Evolutionary conservation across 192 early-diverging fungal species (phyloP), one percentile per base, ranked within the genome.

Genomic region (Coemansia sp.): DNA sequence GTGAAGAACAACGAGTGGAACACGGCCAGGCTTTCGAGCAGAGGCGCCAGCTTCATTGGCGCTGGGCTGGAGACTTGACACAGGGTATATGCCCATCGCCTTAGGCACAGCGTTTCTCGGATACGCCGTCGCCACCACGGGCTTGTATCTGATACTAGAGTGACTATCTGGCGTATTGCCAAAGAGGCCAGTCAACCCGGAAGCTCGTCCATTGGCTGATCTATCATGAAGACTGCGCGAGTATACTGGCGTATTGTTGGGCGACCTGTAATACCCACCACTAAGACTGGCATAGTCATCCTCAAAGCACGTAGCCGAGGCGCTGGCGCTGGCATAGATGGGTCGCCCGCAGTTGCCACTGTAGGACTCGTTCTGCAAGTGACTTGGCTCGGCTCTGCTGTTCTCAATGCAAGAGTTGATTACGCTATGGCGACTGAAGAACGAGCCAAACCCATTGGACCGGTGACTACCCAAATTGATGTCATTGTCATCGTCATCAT

Each of bases 1-100:
- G 48, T 88, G 84, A 17, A 82, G 67, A 38, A 92, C 75, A 3
- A 81, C 82, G 8, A 55, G 48, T 11, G 85, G 86, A 66, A 89
- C 80, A 34, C 69, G 63, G 8, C 66, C 73, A 8, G 67, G 73
- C 53, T 64, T 62, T 9, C 69, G 48, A 14, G 66, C 63, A 4
- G 34, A 50, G 27, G 48, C 59, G 15, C 46, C 29, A 36, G 69
- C 39, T 59, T 44, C 31, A 63, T 39, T 48, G 29, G 48, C 51
- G 15, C 46, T 15, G 27, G 69, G 17, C 11, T 58, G 55, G 23
- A 7, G 6, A 15, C 15, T 31, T 17, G 55, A 31, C 55, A 58
- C 14, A 0, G 55, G 29, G 7, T 58, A 58, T 12, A 58, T n/a
- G 15, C 55, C 14, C 55, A 58, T 15, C 1, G 55, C 55, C 55